Evolutionary conservation across 176 grass and related monocot species (phyloP), one percentile per base, ranked within the genome.

Genomic region (Pontederia crassipes): DNA sequence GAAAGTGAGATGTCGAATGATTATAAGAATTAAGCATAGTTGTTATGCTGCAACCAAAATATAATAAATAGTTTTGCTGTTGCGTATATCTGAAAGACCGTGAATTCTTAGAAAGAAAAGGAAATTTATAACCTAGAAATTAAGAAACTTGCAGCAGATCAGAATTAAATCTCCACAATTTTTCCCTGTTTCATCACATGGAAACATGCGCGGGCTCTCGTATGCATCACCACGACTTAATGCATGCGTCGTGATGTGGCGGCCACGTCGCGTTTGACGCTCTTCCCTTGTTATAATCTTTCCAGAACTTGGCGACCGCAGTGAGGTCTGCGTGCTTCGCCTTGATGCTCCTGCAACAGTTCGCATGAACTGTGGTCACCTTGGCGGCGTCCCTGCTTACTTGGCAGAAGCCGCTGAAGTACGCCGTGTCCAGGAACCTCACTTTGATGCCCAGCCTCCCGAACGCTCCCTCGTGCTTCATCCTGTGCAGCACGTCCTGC

Each of bases 331-430:
- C 11, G 27, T 29, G 57, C 57, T 59, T 59, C 24, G 57, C 57
- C 29, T 16, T 59, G 11, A 59, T 8, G 12, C 57, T 59, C 12
- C 57, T 20, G 27, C 57, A 59, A 14, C 57, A 59, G 27, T 59
- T 59, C 29, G 57, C 57, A 32, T 59, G 57, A 20, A 59, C 57
- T 5, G 57, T 59, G 8, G 57, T 40, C 57, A 59, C 57, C 12
- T 14, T 59, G 8, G 26, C 13, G 20, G 27, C 27, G 29, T 59
- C 57, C 57, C 27, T 59, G 57, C 57, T 59, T 1, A 29, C 27
- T 59, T 40, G 11, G 14, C 57, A 59, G 57, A 59, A 59, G 8
- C 57, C 57, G 29, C 57, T n/a, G 28, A 59, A 59, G 57, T 59
- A 40, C 32, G 57, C 8, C 2, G 57, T 59, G 57, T 59, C 57